Evolutionary conservation across 352 stramenopile species (phyloP).

Genomic region (Elongisporangium prolatum): DNA sequence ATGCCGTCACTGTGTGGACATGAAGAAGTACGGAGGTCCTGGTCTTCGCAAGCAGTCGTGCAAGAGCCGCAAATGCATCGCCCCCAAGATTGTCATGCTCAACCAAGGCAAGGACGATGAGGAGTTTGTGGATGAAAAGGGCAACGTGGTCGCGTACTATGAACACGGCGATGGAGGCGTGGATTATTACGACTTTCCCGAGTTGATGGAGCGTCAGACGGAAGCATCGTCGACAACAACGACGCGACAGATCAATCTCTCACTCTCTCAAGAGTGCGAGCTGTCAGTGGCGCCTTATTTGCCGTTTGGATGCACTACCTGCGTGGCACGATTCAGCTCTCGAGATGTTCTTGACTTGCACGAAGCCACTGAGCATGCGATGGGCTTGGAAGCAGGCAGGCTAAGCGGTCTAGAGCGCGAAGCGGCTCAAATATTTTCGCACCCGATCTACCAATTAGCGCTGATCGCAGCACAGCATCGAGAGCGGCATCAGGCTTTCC

Average conservation of each 20-base stretch:
- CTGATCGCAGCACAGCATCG: constrained; percentile 36
- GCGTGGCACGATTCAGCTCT: constrained; percentile 42
- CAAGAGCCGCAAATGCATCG: constrained; percentile 71
- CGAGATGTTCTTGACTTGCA: constrained; percentile 54
- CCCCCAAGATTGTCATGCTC: constrained; percentile 60
- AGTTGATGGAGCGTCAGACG: constrained; percentile 16
- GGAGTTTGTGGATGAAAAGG: constrained; percentile 47
- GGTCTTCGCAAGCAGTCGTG: constrained; percentile 80
- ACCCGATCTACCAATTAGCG: constrained; percentile 41
- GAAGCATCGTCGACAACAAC: background rate
- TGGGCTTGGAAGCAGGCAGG: constrained; percentile 1
- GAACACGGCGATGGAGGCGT: constrained; percentile 17
- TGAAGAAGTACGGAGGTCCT: constrained; percentile 83
- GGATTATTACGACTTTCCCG: constrained; percentile 23
- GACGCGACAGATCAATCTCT: constrained; percentile 7
- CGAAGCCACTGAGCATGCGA: constrained; percentile 28
- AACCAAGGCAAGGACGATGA: constrained; percentile 52
- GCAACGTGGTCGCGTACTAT: constrained; percentile 25
- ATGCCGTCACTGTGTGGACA: constrained; percentile 73
- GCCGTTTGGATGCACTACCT: constrained; percentile 44
- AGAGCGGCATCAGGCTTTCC: constrained; percentile 16
- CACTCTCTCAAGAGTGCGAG: constrained; percentile 52
- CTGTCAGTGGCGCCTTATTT: constrained; percentile 46
- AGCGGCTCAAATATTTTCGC: constrained; percentile 33
- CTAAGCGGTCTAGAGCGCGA: constrained; percentile 22